Conservation (phyloP, 148 eudicot species). For the Amaranthus cruentus region DNA sequence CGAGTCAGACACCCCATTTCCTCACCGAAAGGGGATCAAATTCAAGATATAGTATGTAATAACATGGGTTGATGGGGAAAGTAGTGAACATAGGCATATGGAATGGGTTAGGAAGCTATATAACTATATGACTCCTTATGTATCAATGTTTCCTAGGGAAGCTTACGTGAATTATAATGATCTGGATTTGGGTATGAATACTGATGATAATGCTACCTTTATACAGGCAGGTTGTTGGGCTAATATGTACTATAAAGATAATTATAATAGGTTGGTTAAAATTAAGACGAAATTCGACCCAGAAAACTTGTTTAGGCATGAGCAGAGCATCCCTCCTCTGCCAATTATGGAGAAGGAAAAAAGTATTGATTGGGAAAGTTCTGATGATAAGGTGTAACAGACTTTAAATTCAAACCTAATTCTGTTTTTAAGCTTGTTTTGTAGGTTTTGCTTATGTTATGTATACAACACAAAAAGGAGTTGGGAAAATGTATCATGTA, state of each 20-base stretch:
- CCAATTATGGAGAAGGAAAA: neutral
- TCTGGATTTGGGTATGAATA: neutral
- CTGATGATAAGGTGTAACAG: no score
- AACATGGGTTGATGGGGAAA: conserved; percentile 22
- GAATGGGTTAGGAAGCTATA: conserved; percentile 15
- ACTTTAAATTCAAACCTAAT: no score
- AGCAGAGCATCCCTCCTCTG: conserved; percentile 10
- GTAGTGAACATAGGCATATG: conserved; percentile 23
- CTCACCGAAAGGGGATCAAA: conserved; percentile 30
- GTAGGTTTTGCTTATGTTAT: no score
- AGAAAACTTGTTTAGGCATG: conserved; percentile 13
- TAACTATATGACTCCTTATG: conserved; percentile 12
- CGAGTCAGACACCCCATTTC: conserved; percentile 30
- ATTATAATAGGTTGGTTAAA: conserved; percentile 1
- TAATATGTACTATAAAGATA: neutral
- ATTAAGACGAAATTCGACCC: conserved; percentile 14
- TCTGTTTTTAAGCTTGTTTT: no score
- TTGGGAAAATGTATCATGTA: no score
- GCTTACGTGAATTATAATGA: conserved; percentile 9
- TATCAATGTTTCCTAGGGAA: conserved; percentile 13
- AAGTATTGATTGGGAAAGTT: no score
- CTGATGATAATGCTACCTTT: neutral
- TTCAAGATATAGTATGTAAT: conserved; percentile 26
- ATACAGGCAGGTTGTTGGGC: neutral
- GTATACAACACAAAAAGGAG: no score